Percentiles rank a stretch among this genome's conserved stretches.
These are phyloP conservation scores for Naumovozyma baii DNA, from an alignment of 805 yeast species.

Conservation along the genomic window DNA sequence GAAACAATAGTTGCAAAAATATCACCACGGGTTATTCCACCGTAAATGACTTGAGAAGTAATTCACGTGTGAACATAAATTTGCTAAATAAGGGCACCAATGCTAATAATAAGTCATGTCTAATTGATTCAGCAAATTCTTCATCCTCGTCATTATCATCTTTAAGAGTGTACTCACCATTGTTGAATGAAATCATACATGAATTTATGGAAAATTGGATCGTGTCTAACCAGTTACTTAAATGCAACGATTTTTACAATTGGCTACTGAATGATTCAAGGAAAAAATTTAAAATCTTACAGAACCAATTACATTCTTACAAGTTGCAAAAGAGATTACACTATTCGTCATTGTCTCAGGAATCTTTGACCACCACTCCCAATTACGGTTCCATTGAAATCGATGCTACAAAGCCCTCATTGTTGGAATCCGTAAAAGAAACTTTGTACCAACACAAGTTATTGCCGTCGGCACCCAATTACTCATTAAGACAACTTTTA, in stretches of 20 bases:
- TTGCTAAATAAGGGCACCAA: too few relatives aligned
- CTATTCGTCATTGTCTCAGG: neutral
- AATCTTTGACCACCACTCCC: neutral
- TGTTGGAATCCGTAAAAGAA: slow-evolving; percentile 1
- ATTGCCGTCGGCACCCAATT: slow-evolving; percentile 27
- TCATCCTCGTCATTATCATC: neutral
- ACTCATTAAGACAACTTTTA: neutral
- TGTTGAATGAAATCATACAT: slow-evolving; percentile 6
- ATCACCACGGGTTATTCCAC: too few relatives aligned
- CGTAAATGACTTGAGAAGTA: too few relatives aligned
- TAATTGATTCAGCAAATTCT: neutral
- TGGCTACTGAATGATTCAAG: slow-evolving; percentile 24
- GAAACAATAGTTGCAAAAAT: too few relatives aligned
- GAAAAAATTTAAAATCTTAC: slow-evolving; percentile 16
- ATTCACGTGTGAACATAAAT: too few relatives aligned
- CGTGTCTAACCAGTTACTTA: slow-evolving; percentile 20
- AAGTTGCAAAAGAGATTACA: slow-evolving; percentile 5
- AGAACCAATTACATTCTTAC: slow-evolving; percentile 19
- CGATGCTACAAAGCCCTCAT: too few relatives aligned
- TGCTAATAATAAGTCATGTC: too few relatives aligned
- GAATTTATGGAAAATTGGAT: slow-evolving; percentile 29
- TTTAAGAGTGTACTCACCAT: neutral
- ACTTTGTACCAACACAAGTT: slow-evolving; percentile 17
- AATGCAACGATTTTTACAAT: slow-evolving; percentile 27
- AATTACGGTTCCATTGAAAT: neutral